These are phyloP conservation scores for Syncephalastrum monosporum DNA, from an alignment of 371 early-diverging fungal genomes.

Conservation along the genomic window DNA sequence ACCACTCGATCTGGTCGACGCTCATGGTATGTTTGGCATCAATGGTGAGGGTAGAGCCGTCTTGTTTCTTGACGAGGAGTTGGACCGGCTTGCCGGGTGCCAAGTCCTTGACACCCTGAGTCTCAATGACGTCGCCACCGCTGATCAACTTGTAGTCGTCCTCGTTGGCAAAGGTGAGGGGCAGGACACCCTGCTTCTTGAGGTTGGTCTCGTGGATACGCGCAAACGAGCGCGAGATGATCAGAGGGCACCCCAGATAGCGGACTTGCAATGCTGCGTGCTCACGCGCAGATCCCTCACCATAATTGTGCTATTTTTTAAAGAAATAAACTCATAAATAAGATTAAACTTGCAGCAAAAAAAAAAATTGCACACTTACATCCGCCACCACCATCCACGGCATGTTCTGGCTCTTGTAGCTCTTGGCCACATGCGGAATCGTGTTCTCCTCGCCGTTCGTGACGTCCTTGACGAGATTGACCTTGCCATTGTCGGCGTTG, in stretches of 20 bases:
- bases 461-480: constrained; percentile 78
- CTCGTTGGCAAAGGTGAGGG: constrained; percentile 85
- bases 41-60: constrained; percentile 61
- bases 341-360: not conserved
- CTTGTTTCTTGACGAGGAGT: constrained; percentile 47
- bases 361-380: constrained; percentile 35
- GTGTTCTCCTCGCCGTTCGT: constrained; percentile 70
- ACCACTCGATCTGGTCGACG: constrained; percentile 91
- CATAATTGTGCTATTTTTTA: constrained; percentile 87
- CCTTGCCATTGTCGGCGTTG: constrained; percentile 88
- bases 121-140: constrained; percentile 79
- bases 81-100: constrained; percentile 62
- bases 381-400: constrained; percentile 94
- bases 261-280: constrained; percentile 96
- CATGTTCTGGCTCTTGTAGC: constrained; percentile 78
- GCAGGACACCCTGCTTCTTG: constrained; percentile 97
- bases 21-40: constrained; percentile 88
- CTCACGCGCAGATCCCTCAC: constrained; percentile 97
- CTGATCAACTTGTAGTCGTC: constrained; percentile 79
- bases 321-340: constrained; percentile 1
- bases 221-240: constrained; percentile 92
- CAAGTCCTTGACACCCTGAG: constrained; percentile 73
- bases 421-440: constrained; percentile 89
- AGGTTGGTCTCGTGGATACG: constrained; percentile 98
- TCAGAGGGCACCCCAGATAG: constrained; percentile 87